Percentiles rank a stretch among this genome's conserved stretches.
phyloP scores from a whole-genome alignment of 1,284 basidiomycete species.

The Uromyces viciae-fabae region DNA sequence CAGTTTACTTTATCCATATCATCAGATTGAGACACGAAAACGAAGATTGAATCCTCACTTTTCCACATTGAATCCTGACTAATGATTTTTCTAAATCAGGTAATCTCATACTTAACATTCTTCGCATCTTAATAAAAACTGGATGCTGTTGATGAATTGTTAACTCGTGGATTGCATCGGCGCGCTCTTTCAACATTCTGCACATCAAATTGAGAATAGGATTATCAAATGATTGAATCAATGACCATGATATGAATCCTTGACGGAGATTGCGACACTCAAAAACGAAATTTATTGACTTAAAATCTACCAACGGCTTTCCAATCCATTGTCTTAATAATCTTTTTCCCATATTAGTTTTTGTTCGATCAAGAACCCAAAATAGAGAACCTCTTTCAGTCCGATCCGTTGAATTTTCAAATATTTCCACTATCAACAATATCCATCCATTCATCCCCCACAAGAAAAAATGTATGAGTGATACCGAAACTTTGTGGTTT shows the following conservation, averaged over 20 bases:
- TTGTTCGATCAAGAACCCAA: slow-evolving; percentile 53
- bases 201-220: background rate
- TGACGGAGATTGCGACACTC: too few relatives aligned
- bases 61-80: slow-evolving; percentile 52
- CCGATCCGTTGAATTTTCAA: slow-evolving; percentile 47
- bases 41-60: slow-evolving; percentile 11
- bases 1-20: too few relatives aligned
- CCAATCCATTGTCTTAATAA: slow-evolving; percentile 52
- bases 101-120: slow-evolving; percentile 1
- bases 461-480: too few relatives aligned
- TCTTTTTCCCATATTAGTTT: slow-evolving; percentile 52
- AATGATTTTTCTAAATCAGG: slow-evolving; percentile 53
- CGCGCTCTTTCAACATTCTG: slow-evolving; percentile 27
- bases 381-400: slow-evolving; percentile 51
- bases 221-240: too few relatives aligned
- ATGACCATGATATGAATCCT: too few relatives aligned
- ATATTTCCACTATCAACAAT: slow-evolving; percentile 28
- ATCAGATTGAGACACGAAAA: too few relatives aligned
- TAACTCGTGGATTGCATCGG: slow-evolving; percentile 25
- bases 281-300: slow-evolving; percentile 5
- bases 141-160: background rate
- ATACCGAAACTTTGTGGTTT: too few relatives aligned
- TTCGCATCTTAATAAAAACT: slow-evolving; percentile 39
- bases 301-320: slow-evolving; percentile 51
- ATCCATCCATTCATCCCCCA: too few relatives aligned